phyloP scores from a whole-genome alignment of 495 filamentous ascomycete genomes.

The Pyronema domesticum region DNA sequence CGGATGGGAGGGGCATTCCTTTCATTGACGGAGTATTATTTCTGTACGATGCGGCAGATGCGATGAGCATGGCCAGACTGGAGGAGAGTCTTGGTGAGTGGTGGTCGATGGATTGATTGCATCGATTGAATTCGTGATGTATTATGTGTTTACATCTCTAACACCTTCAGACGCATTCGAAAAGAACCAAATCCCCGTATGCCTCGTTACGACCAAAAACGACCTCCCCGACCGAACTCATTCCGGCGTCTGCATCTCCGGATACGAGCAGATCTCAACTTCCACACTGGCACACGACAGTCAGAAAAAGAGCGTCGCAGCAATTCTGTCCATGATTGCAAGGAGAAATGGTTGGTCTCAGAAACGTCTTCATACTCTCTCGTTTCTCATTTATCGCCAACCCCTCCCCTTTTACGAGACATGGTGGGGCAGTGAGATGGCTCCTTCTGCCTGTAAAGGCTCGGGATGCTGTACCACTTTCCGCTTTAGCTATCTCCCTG shows the following conservation, averaged over 20 bases:
- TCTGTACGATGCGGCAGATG: slow-evolving; percentile 69
- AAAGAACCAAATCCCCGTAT: slow-evolving; percentile 47
- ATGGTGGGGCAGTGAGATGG: slow-evolving; percentile 1
- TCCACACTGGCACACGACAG: slow-evolving; percentile 51
- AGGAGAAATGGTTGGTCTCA: slow-evolving; percentile 40
- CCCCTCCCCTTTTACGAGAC: slow-evolving; percentile 3
- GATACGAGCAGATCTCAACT: slow-evolving; percentile 53
- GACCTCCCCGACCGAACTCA: slow-evolving; percentile 34
- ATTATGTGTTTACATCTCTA: no score
- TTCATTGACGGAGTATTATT: slow-evolving; percentile 67
- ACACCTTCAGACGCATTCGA: slow-evolving; percentile 43
- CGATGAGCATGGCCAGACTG: slow-evolving; percentile 47
- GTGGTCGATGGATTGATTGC: not conserved
- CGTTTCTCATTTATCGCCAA: slow-evolving; percentile 3
- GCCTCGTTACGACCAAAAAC: slow-evolving; percentile 73
- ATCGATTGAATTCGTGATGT: not conserved
- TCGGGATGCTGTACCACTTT: slow-evolving; percentile 16
- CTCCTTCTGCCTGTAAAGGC: not conserved
- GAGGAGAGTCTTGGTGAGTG: slow-evolving; percentile 55
- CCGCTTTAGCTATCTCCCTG: slow-evolving; percentile 15
- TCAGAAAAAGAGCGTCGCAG: slow-evolving; percentile 58
- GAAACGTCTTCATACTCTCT: not conserved
- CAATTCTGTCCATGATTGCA: slow-evolving; percentile 51
- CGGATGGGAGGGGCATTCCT: slow-evolving; percentile 44
- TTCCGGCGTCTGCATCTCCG: slow-evolving; percentile 33